A percentile compares a stretch with the other conserved stretches of the same genome.
Evolutionary conservation across 345 rosid species (phyloP).

Genomic region (Bruguiera parviflora): DNA sequence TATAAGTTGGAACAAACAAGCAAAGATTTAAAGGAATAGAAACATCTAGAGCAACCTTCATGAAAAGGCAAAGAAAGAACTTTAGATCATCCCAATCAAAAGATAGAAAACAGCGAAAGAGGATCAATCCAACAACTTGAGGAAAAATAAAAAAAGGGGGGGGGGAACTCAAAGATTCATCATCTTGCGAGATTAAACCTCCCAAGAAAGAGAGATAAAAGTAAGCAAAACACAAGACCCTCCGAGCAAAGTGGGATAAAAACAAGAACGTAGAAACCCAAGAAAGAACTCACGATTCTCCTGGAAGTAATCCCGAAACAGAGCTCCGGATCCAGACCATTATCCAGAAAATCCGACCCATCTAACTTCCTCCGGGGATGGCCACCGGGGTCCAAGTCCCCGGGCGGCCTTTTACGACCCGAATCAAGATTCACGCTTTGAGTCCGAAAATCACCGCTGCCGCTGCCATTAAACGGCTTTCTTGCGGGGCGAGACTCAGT

Average conservation of each 20-base stretch:
- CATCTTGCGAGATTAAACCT: too few relatives aligned
- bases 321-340: constrained; percentile 66
- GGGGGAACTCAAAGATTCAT: too few relatives aligned
- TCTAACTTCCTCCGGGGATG: constrained; percentile 39
- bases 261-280: too few relatives aligned
- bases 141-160: too few relatives aligned
- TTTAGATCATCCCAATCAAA: background rate
- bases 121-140: too few relatives aligned
- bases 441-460: constrained; percentile 50
- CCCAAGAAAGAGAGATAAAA: too few relatives aligned
- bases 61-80: background rate
- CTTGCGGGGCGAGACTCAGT: constrained; percentile 65
- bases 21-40: too few relatives aligned
- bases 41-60: too few relatives aligned
- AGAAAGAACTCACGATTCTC: constrained; percentile 61
- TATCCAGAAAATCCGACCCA: constrained; percentile 46
- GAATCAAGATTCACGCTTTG: constrained; percentile 63
- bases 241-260: too few relatives aligned
- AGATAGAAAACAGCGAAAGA: too few relatives aligned
- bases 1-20: too few relatives aligned
- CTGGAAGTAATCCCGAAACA: constrained; percentile 52
- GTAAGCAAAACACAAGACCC: too few relatives aligned
- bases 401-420: constrained; percentile 18
- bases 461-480: constrained; percentile 41
- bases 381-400: constrained; percentile 6